Evolutionary conservation across 2,329 filamentous ascomycete genomes (phyloP).

Genomic region (Pyrenophora teres): DNA sequence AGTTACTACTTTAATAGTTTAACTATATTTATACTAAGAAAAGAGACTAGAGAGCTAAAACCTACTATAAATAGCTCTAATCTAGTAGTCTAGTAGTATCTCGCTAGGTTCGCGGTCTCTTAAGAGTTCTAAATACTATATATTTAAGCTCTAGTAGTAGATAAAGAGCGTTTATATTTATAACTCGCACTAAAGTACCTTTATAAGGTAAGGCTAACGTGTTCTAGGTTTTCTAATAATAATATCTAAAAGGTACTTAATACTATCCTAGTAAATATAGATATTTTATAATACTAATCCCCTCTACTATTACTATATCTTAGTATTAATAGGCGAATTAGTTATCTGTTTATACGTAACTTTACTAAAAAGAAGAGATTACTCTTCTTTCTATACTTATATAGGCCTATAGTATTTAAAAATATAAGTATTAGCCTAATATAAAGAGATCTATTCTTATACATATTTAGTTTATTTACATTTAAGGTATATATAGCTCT

Average conservation of each 20-base stretch:
- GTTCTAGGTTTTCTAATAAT: conserved; percentile 3
- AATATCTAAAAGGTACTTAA: conserved; percentile 7
- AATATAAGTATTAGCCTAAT: conserved; percentile 9
- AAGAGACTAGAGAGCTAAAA: conserved; percentile 13
- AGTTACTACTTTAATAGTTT: conserved; percentile 16
- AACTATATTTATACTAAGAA: conserved; percentile 12
- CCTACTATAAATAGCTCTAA: conserved; percentile 14
- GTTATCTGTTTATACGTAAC: conserved; percentile 12
- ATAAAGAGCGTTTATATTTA: conserved; percentile 9
- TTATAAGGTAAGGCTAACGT: conserved; percentile 15
- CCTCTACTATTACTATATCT: conserved; percentile 1
- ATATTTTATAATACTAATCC: neutral
- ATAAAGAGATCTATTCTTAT: conserved; percentile 10
- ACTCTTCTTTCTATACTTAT: conserved; percentile 14
- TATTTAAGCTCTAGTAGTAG: conserved; percentile 4
- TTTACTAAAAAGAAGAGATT: conserved; percentile 12
- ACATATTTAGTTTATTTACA: conserved; percentile 12
- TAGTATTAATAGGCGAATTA: conserved; percentile 3
- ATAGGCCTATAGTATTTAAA: neutral
- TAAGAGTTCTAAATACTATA: conserved; percentile 9
- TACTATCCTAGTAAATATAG: neutral
- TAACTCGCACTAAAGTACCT: conserved; percentile 18
- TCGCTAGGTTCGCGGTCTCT: conserved; percentile 11
- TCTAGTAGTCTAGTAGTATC: conserved; percentile 14
- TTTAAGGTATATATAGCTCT: neutral